phyloP scores from a whole-genome alignment of 768 basidiomycete genomes.

The Brasilioporus rufonigricans region DNA sequence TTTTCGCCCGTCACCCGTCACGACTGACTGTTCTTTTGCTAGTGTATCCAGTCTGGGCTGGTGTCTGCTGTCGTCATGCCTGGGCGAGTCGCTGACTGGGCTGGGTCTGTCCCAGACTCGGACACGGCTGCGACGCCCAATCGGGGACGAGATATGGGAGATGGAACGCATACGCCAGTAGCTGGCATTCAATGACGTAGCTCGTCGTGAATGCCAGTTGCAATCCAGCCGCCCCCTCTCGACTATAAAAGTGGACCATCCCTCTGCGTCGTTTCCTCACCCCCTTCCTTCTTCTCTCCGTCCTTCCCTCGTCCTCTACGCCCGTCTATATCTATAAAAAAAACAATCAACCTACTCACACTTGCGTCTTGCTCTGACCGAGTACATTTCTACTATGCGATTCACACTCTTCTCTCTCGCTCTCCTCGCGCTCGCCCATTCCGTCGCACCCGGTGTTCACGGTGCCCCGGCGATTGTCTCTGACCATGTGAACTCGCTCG shows the following conservation, averaged over 20 bases:
- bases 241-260: conserved; percentile 19
- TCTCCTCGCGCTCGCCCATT: conserved; percentile 19
- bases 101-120: conserved; percentile 40
- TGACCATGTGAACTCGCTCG: conserved; percentile 3
- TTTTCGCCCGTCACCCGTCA: neutral
- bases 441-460: conserved; percentile 12
- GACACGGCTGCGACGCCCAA: conserved; percentile 21
- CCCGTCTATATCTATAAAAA: conserved; percentile 14
- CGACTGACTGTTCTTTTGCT: neutral
- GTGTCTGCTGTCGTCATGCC: conserved; percentile 68
- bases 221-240: no score
- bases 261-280: conserved; percentile 4
- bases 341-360: conserved; percentile 15
- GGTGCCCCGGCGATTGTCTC: conserved; percentile 13
- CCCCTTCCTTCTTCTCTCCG: conserved; percentile 6
- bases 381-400: conserved; percentile 29
- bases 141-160: conserved; percentile 57
- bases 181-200: conserved; percentile 21
- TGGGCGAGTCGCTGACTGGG: conserved; percentile 45
- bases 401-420: conserved; percentile 16
- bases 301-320: conserved; percentile 1
- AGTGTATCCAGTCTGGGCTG: conserved; percentile 54
- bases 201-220: conserved; percentile 8
- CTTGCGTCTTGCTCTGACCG: no score
- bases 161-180: conserved; percentile 44